Base-by-base conservation (phyloP, 371 early-diverging fungal genomes). In the Mucor velutinosus region DNA sequence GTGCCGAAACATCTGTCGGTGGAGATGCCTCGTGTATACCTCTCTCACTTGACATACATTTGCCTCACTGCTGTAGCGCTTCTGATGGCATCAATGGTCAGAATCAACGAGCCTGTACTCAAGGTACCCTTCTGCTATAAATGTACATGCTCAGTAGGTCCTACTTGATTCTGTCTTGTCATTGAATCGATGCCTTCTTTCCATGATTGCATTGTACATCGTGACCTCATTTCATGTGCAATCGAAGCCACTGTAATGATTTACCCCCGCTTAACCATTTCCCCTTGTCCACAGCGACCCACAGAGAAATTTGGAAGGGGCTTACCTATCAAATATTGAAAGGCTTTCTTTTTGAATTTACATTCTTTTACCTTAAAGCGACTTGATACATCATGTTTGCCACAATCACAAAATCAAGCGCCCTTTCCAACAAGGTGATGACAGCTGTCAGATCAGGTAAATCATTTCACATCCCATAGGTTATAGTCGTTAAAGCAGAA, bases 241-340 rank as follows among this genome's bases (percentile, higher is more conserved):
- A 47, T 23, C 41, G 43, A 64, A 64, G 70, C 70, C 70, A 69
- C 70, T 32, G 23, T 14, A 23, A 23, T 23, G 25, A 51, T 21
- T 41, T 47, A 45, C 70, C 64, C 70, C 70, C 55, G 65, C 65
- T 63, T 51, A 60, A 53, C 60, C 37, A 53, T 41, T 69, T 64
- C 55, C 70, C 70, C 65, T 65, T 69, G 64, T 64, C 64, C 51
- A 51, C 37, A 37, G 37, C 37, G 37, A 37, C 23, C 51, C 21
- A 49, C 49, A 51, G 23, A 25, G 51, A 51, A 51, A 3, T 51
- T 21, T 17, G n/a, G 45, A 49, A 49, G 49, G 49, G 45, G 49
- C 21, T 11, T 49, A 51, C 51, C 51, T 51, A 51, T 51, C 51
- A 51, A 51, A 51, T 51, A n/a, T n/a, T 51, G 21, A 10, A 51